These are phyloP conservation scores for Gossypioides kirkii DNA, from an alignment of 345 rosid species.

Conservation along the genomic window DNA sequence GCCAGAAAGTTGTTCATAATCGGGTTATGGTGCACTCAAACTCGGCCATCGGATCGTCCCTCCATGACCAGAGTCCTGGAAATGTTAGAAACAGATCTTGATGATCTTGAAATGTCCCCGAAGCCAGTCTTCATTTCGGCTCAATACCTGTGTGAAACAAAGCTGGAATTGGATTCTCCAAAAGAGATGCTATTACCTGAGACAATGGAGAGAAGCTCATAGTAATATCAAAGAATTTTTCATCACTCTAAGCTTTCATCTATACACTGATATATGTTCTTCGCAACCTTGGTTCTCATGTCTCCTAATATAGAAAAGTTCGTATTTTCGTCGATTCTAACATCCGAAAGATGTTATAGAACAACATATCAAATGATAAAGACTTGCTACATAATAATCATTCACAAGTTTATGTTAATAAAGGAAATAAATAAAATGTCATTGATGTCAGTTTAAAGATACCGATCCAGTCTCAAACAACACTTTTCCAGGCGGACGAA, in stretches of 20 bases:
- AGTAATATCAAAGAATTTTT: background rate
- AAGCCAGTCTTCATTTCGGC: constrained; percentile 25
- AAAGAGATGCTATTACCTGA: constrained; percentile 1
- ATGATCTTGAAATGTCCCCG: constrained; percentile 29
- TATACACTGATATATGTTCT: background rate
- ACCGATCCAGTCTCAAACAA: constrained; percentile 18
- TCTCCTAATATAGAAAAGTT: background rate
- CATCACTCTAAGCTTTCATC: background rate
- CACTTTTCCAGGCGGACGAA: constrained; percentile 14
- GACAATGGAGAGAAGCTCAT: constrained; percentile 13
- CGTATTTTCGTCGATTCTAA: background rate
- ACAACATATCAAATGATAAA: background rate
- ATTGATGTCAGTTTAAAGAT: constrained; percentile 14
- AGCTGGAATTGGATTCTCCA: background rate
- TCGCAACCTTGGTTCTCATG: background rate
- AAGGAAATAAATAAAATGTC: background rate
- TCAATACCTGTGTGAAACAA: background rate
- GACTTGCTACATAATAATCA: background rate
- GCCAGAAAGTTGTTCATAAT: constrained; percentile 28
- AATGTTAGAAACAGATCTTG: constrained; percentile 26
- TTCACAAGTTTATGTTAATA: constrained; percentile 6
- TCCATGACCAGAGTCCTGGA: constrained; percentile 32
- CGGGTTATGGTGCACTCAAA: constrained; percentile 41
- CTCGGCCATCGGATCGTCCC: constrained; percentile 28
- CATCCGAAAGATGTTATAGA: background rate